phyloP scores from a whole-genome alignment of 2,329 filamentous ascomycete genomes.

The Knoxdaviesia proteae region DNA sequence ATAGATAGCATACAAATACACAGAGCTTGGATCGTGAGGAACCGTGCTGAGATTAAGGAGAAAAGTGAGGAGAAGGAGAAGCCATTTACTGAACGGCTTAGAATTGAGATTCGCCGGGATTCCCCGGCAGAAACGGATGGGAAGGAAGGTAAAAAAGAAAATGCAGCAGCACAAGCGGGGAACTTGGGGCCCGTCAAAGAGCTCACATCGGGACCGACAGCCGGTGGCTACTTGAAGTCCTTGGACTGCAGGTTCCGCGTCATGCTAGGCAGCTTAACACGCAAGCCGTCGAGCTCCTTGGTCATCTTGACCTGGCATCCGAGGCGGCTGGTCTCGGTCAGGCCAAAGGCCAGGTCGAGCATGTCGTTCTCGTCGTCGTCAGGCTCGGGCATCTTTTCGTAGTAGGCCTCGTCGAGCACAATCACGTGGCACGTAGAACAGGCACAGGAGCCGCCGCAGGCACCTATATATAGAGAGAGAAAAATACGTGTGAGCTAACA shows the following conservation, averaged over 20 bases:
- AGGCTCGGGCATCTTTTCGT: constrained; percentile 59
- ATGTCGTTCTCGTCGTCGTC: constrained; percentile 75
- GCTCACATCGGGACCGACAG: too few species aligned
- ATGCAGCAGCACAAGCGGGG: too few species aligned
- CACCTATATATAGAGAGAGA: constrained; percentile 23
- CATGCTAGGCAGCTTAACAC: constrained; percentile 75
- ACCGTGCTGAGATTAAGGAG: too few species aligned
- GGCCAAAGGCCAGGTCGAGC: constrained; percentile 74
- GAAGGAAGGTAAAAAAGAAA: too few species aligned
- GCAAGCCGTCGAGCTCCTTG: constrained; percentile 70
- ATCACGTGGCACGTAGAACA: constrained; percentile 90
- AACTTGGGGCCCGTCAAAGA: too few species aligned
- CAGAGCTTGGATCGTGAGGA: too few species aligned
- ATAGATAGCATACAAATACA: too few species aligned
- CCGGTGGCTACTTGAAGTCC: constrained; percentile 42
- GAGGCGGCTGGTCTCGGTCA: constrained; percentile 66
- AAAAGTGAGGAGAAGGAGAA: too few species aligned
- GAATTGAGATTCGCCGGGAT: too few species aligned
- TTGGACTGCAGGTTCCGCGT: constrained; percentile 90
- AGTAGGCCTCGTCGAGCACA: constrained; percentile 50
- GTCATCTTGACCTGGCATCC: constrained; percentile 87
- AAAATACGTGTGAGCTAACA: background rate
- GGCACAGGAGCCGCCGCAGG: constrained; percentile 83
- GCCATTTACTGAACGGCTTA: too few species aligned
- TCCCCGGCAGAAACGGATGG: too few species aligned